Base-by-base conservation (phyloP, 2,329 filamentous ascomycete species). In the Colletotrichum sp. region DNA sequence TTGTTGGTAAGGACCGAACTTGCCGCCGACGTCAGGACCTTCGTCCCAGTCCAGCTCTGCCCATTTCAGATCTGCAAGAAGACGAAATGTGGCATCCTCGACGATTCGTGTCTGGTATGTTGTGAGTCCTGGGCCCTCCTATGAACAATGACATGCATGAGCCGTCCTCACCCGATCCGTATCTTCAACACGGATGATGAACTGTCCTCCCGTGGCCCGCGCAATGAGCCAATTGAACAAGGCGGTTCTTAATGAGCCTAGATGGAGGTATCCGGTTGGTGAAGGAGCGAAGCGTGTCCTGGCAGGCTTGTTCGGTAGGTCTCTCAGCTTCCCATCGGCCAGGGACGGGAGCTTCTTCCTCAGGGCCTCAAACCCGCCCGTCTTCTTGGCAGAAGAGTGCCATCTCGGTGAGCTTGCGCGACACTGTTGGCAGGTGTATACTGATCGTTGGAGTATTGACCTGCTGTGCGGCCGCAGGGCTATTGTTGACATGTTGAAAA, bases 161-260 rank as follows among this genome's bases (percentile, higher is more conserved):
- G 28, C 30, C 28, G 9, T 62, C 70, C 89, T 79, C 85, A 96
- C 95, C 89, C 95, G 95, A 85, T 99, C 97, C 6, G 97, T 99
- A 84, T 99, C 97, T 87, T 99, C 97, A 78, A 99, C 93, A 12
- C 97, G 92, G 66, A 99, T 87, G 13, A 99, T 86, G 81, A 99
- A 99, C 83, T 98, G 94, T 8, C 97, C 97, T 6, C 94, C 93
- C 0, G 97, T 98, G 4, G 94, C 92, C 81, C 93, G 95, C 1
- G 97, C 96, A n/a, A 98, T 89, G 6, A 99, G 88, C 79, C 96
- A 98, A 81, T 98, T 99, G 87, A 96, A 99, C n/a, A 99, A 86
- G 0, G 98, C 98, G 1, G 97, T 99, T 75, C 97, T 90, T 44
- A 99, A 85, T 1, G 96, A 98, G 6, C 97, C 97, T 15, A 99